Base-by-base conservation (phyloP, 1,139 yeast species). In the Blastobotrys serpentis region DNA sequence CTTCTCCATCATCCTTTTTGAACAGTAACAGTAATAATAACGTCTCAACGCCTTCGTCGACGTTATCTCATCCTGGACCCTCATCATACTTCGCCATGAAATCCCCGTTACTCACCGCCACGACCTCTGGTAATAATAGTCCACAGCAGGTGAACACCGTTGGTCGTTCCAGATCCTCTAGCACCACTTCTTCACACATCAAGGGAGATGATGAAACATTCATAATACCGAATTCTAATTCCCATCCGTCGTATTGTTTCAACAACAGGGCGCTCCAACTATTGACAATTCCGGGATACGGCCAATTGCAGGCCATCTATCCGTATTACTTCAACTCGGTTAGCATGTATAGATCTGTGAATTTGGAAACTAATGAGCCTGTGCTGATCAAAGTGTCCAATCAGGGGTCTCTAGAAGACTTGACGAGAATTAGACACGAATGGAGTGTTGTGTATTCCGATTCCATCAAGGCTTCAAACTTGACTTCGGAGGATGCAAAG, bases 361-460 rank as follows among this genome's bases (percentile, higher is more conserved):
- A 52, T 32, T 19, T 38, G 23, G 52, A 48, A 1, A 51, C 59
- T 1, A 52, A 47, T 17, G 49, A 56, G 44, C 57, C 60, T 1
- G 62, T 60, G 6, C 50, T 60, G 11, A 48, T 61, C 13, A 60
- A 58, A 33, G 54, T 56, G 13, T 58, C 64, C 5, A 53, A 55
- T 1, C 52, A 56, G 16, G 62, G 62, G 2, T 54, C 61, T 8
- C 52, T 61, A 5, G 64, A 60, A 40, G 65, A 60, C 37, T 49
- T 61, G 38, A 58, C 62, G 2, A 49, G 64, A n/a, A 58, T 61
- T 10, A 46, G 63, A 7, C 63, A 60, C 23, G 65, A 61, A 43
- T 61, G 65, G 65, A 58, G 61, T 37, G 55, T 59, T n/a, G 55
- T 55, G 6, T 52, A 54, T 30, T 56, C 58, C 2, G 57, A 55